Evolutionary conservation across 352 stramenopile species (phyloP), one percentile per base, ranked within the genome.

Genomic region (Phytophthora crassamura): DNA sequence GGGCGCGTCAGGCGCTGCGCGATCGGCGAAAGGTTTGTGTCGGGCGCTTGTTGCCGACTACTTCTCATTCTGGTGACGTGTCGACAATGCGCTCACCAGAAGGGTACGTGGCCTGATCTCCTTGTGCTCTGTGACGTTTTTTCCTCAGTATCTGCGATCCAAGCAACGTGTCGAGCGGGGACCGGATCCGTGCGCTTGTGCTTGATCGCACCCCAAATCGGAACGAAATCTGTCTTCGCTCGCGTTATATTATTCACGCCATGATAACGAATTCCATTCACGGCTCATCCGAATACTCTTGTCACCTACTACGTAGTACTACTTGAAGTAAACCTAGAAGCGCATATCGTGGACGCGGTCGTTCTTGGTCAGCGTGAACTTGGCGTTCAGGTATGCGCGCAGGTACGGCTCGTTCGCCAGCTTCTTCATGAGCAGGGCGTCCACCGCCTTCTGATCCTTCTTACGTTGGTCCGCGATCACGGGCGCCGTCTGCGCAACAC

Each of bases 261-360:
- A 72, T 36, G 30, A 36, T 41, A 67, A 52, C 56, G 40, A 16
- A 32, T 50, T 65, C 28, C 30, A 53, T 48, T 18, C 41, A 32
- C 39, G 36, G 15, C 22, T 50, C 49, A 45, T 54, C 42, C 50
- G 47, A 63, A 51, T 38, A 59, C 7, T n/a, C 36, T 25, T 59
- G 41, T 28, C 40, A 59, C 33, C 47, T 51, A 69, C 22, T 52
- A 4, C 40, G 52, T 42, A 12, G 38, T 30, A 43, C 34, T 55
- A 16, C 34, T 39, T 15, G 49, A n/a, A n/a, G 22, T 47, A 61
- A 30, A 20, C 51, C 97, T 98, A 99, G 72, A 99, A 99, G 64
- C 94, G 88, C 90, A 99, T 98, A 59, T 98, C 94, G 89, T 99
- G 98, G 41, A 94, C 97, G 63, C 93, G 95, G 80, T 99, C 97